Evolutionary conservation across 495 filamentous ascomycete species (phyloP).

Genomic region (Evernia prunastri): DNA sequence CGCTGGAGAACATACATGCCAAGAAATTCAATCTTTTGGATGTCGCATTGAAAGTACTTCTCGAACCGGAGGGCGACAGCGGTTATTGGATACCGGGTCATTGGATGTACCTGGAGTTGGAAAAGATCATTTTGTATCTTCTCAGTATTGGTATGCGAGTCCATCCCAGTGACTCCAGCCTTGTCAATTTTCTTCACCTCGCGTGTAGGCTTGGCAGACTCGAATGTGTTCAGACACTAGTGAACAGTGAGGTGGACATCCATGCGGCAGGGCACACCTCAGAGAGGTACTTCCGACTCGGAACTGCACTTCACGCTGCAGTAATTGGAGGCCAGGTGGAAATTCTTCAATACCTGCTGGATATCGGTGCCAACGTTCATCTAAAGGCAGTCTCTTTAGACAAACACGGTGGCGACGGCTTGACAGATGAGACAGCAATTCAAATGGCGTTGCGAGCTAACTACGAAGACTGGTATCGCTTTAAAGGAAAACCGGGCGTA

Average conservation of each 20-base stretch:
- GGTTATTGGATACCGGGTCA: too few species aligned
- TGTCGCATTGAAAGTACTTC: not conserved
- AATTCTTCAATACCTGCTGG: slow-evolving; percentile 1
- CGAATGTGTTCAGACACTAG: slow-evolving; percentile 1
- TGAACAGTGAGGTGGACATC: not conserved
- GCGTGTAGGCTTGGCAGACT: not conserved
- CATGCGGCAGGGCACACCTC: not conserved
- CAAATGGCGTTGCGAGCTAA: slow-evolving; percentile 3
- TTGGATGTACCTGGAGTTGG: not conserved
- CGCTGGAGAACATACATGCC: not conserved
- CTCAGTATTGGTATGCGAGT: not conserved
- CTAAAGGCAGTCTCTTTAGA: slow-evolving; percentile 6
- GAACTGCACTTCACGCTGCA: not conserved
- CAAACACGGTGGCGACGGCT: not conserved
- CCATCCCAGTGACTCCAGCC: not conserved
- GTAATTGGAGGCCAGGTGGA: slow-evolving; percentile 3
- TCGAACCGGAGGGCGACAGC: not conserved
- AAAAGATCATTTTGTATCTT: slow-evolving; percentile 3
- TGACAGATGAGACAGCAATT: slow-evolving; percentile 5
- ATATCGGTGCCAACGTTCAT: not conserved
- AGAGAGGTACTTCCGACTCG: not conserved
- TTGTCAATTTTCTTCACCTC: slow-evolving; percentile 5
- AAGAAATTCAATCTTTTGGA: slow-evolving; percentile 3
- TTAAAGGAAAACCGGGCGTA: not conserved
- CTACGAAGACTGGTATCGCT: not conserved